phyloP scores from a whole-genome alignment of 1,139 yeast species.

The Candida mesenterica region DNA sequence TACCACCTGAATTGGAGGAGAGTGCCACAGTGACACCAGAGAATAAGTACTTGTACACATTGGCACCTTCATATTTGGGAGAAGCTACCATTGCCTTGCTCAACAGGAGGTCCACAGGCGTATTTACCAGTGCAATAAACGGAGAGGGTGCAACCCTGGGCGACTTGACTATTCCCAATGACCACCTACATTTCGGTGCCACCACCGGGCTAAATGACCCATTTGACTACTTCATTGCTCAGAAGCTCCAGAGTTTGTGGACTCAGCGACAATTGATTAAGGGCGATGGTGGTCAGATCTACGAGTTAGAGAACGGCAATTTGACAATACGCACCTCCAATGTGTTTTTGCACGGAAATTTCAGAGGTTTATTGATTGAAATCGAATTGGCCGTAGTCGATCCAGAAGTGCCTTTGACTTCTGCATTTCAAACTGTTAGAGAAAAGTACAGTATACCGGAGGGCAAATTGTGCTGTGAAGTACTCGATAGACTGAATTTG shows the following conservation, averaged over 20 bases:
- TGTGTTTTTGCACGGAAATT: constrained; percentile 70
- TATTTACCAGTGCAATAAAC: constrained; percentile 38
- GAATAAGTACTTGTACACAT: constrained; percentile 53
- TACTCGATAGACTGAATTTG: constrained; percentile 24
- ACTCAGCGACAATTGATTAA: constrained; percentile 64
- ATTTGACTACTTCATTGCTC: constrained; percentile 47
- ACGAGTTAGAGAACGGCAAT: constrained; percentile 49
- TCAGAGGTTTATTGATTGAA: constrained; percentile 68
- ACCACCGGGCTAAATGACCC: constrained; percentile 50
- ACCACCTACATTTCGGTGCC: constrained; percentile 44
- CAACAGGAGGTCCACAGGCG: constrained; percentile 46
- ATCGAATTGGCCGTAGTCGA: constrained; percentile 30
- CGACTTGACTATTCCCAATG: constrained; percentile 33
- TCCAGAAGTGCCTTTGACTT: constrained; percentile 9
- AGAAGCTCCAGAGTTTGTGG: constrained; percentile 74
- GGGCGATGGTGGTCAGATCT: constrained; percentile 75
- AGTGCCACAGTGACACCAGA: constrained; percentile 31
- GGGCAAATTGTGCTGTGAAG: constrained; percentile 38
- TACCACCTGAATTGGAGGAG: constrained; percentile 39
- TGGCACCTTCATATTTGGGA: constrained; percentile 53
- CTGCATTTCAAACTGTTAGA: constrained; percentile 29
- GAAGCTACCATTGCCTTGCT: constrained; percentile 50
- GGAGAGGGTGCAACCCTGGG: constrained; percentile 31
- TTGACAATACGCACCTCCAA: constrained; percentile 61
- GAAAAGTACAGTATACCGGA: constrained; percentile 39